phyloP scores from a whole-genome alignment of 345 rosid genomes.

The Eucalyptus marginata region DNA sequence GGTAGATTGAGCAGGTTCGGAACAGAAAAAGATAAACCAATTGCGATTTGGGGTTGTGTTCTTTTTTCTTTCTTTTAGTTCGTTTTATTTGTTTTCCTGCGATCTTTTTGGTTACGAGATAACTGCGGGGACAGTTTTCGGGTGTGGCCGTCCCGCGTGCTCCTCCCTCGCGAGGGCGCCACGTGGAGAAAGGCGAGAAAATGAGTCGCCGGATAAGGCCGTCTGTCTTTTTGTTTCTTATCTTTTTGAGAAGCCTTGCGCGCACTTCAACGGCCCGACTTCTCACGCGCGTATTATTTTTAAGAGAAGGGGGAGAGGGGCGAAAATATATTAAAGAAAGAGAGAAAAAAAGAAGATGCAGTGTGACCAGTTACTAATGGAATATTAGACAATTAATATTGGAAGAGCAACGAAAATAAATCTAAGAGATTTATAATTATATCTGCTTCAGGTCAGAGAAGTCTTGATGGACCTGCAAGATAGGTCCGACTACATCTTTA shows the following conservation, averaged over 20 bases:
- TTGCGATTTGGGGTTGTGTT: background rate
- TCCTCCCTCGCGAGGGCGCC: background rate
- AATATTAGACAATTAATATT: background rate
- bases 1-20: background rate
- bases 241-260: background rate
- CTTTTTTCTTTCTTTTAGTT: background rate
- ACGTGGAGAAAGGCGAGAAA: background rate
- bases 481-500: background rate
- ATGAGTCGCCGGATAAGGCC: background rate
- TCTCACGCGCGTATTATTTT: too few relatives aligned
- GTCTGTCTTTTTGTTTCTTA: background rate
- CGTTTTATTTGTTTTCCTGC: background rate
- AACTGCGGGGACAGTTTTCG: background rate
- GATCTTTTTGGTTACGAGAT: background rate
- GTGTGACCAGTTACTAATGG: background rate
- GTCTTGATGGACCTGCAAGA: background rate
- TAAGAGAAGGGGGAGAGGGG: background rate
- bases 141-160: background rate
- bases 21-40: background rate
- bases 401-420: background rate
- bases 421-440: background rate
- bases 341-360: background rate
- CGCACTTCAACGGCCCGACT: background rate
- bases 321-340: background rate
- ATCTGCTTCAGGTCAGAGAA: background rate